These are phyloP conservation scores for Brassica hybrid DNA, from an alignment of 441 rosid species.

Conservation along the genomic window DNA sequence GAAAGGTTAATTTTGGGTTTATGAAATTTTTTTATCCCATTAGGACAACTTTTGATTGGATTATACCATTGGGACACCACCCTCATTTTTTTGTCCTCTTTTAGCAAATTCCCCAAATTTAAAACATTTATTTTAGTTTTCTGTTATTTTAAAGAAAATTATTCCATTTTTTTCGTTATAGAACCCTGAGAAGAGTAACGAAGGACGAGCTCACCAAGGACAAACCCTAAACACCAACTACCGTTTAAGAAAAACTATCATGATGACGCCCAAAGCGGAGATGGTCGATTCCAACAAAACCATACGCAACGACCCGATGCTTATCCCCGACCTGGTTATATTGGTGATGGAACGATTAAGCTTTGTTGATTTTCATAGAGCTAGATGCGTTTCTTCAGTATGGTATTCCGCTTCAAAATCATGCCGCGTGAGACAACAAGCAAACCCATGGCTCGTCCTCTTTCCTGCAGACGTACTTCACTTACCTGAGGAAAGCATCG, in stretches of 20 bases:
- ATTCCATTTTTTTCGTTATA: too few relatives aligned
- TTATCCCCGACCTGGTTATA: neutral
- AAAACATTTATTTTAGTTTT: too few relatives aligned
- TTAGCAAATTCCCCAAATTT: too few relatives aligned
- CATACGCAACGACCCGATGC: neutral
- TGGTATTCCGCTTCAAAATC: constrained; percentile 11
- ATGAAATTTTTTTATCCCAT: too few relatives aligned
- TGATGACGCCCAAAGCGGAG: neutral
- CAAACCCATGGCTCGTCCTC: constrained; percentile 15
- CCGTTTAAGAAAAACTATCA: neutral
- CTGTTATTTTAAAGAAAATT: too few relatives aligned
- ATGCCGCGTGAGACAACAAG: neutral
- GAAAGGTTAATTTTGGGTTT: too few relatives aligned
- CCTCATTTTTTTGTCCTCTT: too few relatives aligned
- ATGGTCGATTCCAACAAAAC: neutral
- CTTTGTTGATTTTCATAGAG: constrained; percentile 14
- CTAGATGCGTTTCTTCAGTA: constrained; percentile 13
- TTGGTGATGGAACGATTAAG: constrained; percentile 16
- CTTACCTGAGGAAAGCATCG: neutral
- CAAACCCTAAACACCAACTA: too few relatives aligned
- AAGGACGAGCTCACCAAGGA: too few relatives aligned
- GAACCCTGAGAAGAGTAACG: too few relatives aligned
- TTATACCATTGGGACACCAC: too few relatives aligned
- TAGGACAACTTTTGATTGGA: too few relatives aligned
- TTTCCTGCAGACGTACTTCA: neutral